Base-by-base conservation (phyloP, 805 yeast genomes). In the Kluyveromyces wickerhamii region DNA sequence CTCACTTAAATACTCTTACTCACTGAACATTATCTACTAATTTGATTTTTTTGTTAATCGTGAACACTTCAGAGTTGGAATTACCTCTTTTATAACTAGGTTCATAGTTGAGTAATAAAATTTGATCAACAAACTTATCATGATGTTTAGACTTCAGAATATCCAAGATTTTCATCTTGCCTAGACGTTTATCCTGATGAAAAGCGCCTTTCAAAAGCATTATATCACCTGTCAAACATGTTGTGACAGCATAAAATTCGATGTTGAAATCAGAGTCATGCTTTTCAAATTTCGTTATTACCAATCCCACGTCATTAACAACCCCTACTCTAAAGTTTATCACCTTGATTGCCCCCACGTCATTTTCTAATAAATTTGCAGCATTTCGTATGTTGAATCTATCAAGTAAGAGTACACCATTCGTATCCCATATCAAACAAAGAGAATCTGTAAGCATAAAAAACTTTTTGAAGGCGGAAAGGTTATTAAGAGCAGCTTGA, bases 371-470 rank as follows among this genome's bases (percentile, higher is more conserved):
- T 10, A 38, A 15, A 27, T 37, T 32, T n/a, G 29, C 25, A 2
- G 31, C 12, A 31, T 45, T 41, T 7, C 35, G 14, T n/a, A 50
- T 24, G 4, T 37, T 24, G 8, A 37, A 35, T 11, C 47, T 36
- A 35, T 52, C 42, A 7, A 50, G 30, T 13, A 52, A 28, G n/a
- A 53, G 18, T 11, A 53, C 30, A 4, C 59, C 60, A 24, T 38
- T 33, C 4, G 39, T 34, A 27, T 51, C 56, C 10, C 52, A 21
- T 16, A 51, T 43, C 32, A 50, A 27, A 27, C 44, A 42, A 3
- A 49, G 34, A 2, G 41, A 30, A n/a, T 45, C 47, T 7, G 49
- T 42, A n/a, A 53, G 28, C 38, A 46, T 41, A 29, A 44, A 52
- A 16, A 53, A n/a, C 29, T 48, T 46, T 34, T 51, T 47, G 29